Evolutionary conservation across 495 filamentous ascomycete genomes (phyloP), one percentile per base, ranked within the genome.

Genomic region (Talaromyces liani): DNA sequence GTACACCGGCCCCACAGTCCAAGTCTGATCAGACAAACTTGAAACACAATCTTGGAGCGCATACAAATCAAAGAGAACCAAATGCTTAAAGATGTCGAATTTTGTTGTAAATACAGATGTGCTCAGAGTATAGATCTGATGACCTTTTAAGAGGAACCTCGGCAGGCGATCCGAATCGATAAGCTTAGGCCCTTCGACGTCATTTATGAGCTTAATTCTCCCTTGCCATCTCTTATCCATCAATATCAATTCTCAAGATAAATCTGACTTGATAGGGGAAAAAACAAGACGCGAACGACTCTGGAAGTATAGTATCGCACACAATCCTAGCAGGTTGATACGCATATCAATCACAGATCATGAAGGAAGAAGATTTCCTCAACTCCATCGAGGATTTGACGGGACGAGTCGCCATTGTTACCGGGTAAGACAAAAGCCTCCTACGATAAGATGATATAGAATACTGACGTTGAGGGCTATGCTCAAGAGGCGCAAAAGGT

Each of bases 361-460:
- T 65, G 63, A 49, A 61, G 20, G 64, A 65, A 34, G 29, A 64
- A 57, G 55, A 62, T 1, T 67, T 67, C 47, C 58, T 67, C 14
- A 39, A 59, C 25, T 62, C 66, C 3, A 39, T 47, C 14, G 36
- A 33, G 31, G 67, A 70, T 36, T 64, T 70, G 33, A 64, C 39
- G 1, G 63, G 66, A 51, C 69, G 69, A 27, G 29, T 64, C 18
- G 68, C 68, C 14, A 66, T 69, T 45, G 61, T 70, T 12, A 70
- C 68, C 12, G 68, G 68, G 65, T 67, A 60, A 47, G 24, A 3
- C 39, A 25, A 16, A 16, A 14, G 10, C 1, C 29, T 9, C 16
- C 39, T 41, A 25, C 9, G 31, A 39, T 9, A 14, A 6, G 24
- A n/a, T 16, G 5, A 14, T 9, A 14, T 2, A 29, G 12, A 56